Evolutionary conservation across 2,329 filamentous ascomycete genomes (phyloP), one percentile per base, ranked within the genome.

Genomic region (Xylaria sp.): DNA sequence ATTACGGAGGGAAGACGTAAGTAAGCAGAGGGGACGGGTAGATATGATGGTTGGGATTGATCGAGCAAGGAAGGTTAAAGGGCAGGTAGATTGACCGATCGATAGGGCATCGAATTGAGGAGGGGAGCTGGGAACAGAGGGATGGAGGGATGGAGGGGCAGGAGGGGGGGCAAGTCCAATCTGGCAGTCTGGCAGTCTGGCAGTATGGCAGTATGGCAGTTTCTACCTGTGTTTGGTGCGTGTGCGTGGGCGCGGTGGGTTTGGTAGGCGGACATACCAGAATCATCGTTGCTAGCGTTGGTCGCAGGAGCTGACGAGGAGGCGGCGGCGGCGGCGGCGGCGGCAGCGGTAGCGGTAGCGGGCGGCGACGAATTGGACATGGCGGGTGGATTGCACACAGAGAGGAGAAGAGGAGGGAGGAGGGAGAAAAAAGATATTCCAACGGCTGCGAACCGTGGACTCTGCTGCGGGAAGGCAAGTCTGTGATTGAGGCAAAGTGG

Each of bases 291-390:
- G 70, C 73, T 74, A 71, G 72, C 72, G 74, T 68, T 78, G 69
- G 72, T 75, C 66, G 74, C 73, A 62, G 75, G 71, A 72, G 74
- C 72, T 69, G 73, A 67, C 34, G 34, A 37, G 10, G 34, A 9
- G 34, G 34, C 34, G 41, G 41, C 41, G 41, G 41, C 41, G 41
- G 41, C 41, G 41, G 41, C 13, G 68, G 75, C 73, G 72, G 73
- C 41, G n/a, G n/a, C n/a, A n/a, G n/a, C n/a, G n/a, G n/a, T n/a
- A 15, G 41, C 13, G 67, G 75, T 72, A 72, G 73, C 73, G 73
- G 77, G 70, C 72, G 74, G 76, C 73, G 77, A 76, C 68, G 77
- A 72, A 70, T 77, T 76, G 76, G 77, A 78, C 77, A 79, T 79
- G 73, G 73, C 76, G 74, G 64, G 37, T 25, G 58, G 28, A 51